A percentile compares a stretch with the other conserved stretches of the same genome.
Conservation (phyloP, 1,139 yeast genomes). For the Taphrina wiesneri region DNA sequence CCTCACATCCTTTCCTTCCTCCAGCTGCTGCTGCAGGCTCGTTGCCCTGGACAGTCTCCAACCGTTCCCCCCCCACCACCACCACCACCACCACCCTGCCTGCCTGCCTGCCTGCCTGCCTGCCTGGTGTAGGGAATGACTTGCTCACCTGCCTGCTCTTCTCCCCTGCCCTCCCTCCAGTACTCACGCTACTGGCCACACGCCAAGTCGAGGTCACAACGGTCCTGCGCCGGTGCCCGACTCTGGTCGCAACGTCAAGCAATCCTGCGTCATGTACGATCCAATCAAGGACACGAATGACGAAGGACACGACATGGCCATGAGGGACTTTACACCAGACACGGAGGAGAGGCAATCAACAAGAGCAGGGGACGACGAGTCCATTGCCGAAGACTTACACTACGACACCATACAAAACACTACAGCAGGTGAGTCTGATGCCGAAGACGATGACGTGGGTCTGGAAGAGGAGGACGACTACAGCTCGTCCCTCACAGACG, state of each 20-base stretch:
- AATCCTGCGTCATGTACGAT: conserved; percentile 2
- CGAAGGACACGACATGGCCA: not conserved
- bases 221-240: not conserved
- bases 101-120: too few species aligned
- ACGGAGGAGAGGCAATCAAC: conserved; percentile 1
- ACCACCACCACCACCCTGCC: too few species aligned
- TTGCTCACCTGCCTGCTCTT: not conserved
- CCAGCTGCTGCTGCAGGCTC: too few species aligned
- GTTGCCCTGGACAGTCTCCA: too few species aligned
- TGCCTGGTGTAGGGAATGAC: too few species aligned
- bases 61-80: too few species aligned
- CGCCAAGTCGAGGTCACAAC: not conserved
- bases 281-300: conserved; percentile 7
- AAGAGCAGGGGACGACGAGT: not conserved
- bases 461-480: not conserved
- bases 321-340: not conserved
- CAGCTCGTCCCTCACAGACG: conserved; percentile 1
- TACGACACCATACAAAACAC: not conserved
- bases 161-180: not conserved
- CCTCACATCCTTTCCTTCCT: too few species aligned
- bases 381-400: not conserved
- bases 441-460: not conserved
- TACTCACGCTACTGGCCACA: not conserved
- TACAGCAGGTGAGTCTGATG: not conserved
- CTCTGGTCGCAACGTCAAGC: not conserved